Evolutionary conservation across 768 basidiomycete genomes (phyloP), one percentile per base, ranked within the genome.

Genomic region (Suillus sp.): DNA sequence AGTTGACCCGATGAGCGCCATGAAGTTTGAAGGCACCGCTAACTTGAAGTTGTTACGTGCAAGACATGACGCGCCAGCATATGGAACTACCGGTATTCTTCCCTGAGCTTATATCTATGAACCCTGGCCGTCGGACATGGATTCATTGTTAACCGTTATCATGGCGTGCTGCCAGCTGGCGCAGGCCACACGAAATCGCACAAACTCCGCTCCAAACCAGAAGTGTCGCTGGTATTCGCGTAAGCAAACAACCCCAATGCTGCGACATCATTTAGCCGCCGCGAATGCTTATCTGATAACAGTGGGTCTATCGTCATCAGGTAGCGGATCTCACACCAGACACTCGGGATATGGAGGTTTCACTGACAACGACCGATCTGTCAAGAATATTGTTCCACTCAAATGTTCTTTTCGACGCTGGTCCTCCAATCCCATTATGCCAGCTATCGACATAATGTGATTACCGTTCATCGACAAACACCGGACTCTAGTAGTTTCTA

Each of bases 321-420:
- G n/a, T n/a, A n/a, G n/a, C n/a, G 13, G 4, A 37, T 56, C 35
- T 35, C 54, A 56, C 54, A 56, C 35, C 54, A 56, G 16, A 55
- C 7, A 9, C 34, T 35, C 6, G 34, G 32, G 18, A 34, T n/a
- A 35, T 48, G 3, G 47, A 30, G 1, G 13, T 35, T 34, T 54
- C 32, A 54, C 34, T 32, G 32, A 54, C 34, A n/a, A 54, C 11
- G 53, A 54, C 8, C 18, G n/a, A 54, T 53, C 20, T 0, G 14
- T 35, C 20, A 35, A 35, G n/a, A 22, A 35, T 22, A 32, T 32
- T 32, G 34, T 35, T 22, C 53, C 13, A 55, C 53, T 8, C 13
- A 13, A 48, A 27, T 1, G 48, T 48, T 48, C 47, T 35, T 34
- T 6, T 13, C 32, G 13, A n/a, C 53, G 11, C 13, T 22, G 14